Conservation (phyloP, 306 rosid species). For the Cercis canadensis region DNA sequence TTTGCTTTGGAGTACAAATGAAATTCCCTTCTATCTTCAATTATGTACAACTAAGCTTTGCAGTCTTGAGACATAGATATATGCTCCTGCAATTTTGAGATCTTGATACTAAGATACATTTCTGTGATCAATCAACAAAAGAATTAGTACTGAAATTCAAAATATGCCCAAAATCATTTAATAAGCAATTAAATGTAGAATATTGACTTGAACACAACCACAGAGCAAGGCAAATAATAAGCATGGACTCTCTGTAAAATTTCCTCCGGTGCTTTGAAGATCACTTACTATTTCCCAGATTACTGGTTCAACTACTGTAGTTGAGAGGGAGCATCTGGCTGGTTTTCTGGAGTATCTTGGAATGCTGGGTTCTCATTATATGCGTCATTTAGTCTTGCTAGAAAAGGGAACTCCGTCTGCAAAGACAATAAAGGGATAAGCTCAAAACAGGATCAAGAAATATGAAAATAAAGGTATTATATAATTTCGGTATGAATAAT, state of each 20-base stretch:
- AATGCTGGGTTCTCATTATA: constrained; percentile 65
- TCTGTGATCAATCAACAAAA: constrained; percentile 30
- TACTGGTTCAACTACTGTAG: constrained; percentile 33
- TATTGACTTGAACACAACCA: constrained; percentile 2
- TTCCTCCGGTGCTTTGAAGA: constrained; percentile 5
- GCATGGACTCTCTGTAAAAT: background rate
- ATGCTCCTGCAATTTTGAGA: constrained; percentile 24
- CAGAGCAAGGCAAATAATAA: background rate
- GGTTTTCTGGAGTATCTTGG: constrained; percentile 73
- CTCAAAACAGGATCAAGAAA: constrained; percentile 19
- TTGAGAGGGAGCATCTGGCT: constrained; percentile 63
- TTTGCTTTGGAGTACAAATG: too few species aligned
- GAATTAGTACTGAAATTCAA: constrained; percentile 10
- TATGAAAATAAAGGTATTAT: background rate
- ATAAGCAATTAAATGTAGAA: constrained; percentile 17
- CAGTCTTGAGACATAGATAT: too few species aligned
- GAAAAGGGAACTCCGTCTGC: constrained; percentile 69
- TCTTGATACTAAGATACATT: background rate
- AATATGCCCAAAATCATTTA: background rate
- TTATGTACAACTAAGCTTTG: too few species aligned
- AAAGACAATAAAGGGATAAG: constrained; percentile 24
- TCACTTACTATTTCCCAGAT: constrained; percentile 36
- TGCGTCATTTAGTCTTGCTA: constrained; percentile 64
- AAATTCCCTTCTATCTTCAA: too few species aligned
- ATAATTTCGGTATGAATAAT: too few species aligned